These are phyloP conservation scores for Solanum virginianum DNA, from an alignment of 257 asterid genomes.

Conservation along the genomic window DNA sequence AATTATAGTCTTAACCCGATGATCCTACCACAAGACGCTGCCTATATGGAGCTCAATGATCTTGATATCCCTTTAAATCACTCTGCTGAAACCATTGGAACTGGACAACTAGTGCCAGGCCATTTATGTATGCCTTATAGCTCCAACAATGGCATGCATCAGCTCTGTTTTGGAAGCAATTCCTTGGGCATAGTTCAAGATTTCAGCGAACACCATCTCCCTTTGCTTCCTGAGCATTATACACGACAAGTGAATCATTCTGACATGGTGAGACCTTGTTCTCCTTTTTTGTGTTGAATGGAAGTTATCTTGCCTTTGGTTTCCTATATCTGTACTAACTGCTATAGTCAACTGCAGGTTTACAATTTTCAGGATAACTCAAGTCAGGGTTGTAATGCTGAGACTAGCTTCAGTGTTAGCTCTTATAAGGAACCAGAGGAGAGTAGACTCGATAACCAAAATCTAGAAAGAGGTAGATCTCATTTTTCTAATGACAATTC, in stretches of 20 bases:
- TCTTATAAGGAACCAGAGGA: slow-evolving; percentile 5
- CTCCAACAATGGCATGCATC: slow-evolving; percentile 1
- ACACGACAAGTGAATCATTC: background rate
- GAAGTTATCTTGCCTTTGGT: background rate
- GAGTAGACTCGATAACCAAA: background rate
- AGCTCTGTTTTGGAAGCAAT: slow-evolving; percentile 3
- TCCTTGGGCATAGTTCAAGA: slow-evolving; percentile 9
- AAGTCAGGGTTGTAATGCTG: slow-evolving; percentile 9
- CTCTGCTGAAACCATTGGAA: slow-evolving; percentile 9
- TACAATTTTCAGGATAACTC: background rate
- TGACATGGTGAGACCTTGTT: slow-evolving; percentile 22
- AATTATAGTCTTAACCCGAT: slow-evolving; percentile 3
- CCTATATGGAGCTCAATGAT: slow-evolving; percentile 54
- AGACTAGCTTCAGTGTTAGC: background rate
- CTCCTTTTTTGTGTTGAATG: background rate
- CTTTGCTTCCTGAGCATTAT: slow-evolving; percentile 9
- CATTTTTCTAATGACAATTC: slow-evolving; percentile 31
- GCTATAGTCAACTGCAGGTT: slow-evolving; percentile 14
- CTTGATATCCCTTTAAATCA: slow-evolving; percentile 30
- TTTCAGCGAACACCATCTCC: slow-evolving; percentile 2
- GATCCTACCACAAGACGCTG: slow-evolving; percentile 11
- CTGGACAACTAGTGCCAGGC: slow-evolving; percentile 4
- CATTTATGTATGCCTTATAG: slow-evolving; percentile 7
- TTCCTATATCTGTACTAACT: background rate
- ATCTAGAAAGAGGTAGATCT: slow-evolving; percentile 22